A percentile compares a stretch with the other conserved stretches of the same genome.
Conservation (phyloP, 345 rosid genomes). For the Gossypioides kirkii region DNA sequence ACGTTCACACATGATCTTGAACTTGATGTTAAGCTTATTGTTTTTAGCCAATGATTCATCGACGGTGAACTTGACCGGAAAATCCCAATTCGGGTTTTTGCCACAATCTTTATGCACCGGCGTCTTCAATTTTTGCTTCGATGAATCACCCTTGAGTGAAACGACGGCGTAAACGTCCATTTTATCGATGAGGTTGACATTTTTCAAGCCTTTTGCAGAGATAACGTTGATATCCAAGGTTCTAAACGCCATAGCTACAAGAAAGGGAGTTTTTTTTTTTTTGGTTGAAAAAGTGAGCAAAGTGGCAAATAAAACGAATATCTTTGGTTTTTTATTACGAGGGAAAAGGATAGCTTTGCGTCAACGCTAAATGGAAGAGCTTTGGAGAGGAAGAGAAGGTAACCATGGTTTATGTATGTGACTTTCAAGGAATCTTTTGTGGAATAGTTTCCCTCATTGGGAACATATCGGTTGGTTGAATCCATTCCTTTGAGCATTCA, state of each 20-base stretch:
- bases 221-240: conserved; percentile 55
- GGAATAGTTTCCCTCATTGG: not conserved
- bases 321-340: no score
- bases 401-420: conserved; percentile 3
- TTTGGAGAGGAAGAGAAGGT: no score
- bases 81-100: conserved; percentile 63
- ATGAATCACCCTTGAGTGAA: conserved; percentile 47
- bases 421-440: not conserved
- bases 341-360: no score
- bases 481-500: no score
- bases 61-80: conserved; percentile 50
- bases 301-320: conserved; percentile 10
- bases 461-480: no score
- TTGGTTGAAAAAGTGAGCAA: not conserved
- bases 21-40: conserved; percentile 44
- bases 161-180: conserved; percentile 80
- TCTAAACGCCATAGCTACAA: conserved; percentile 42
- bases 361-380: no score
- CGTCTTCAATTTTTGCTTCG: conserved; percentile 35
- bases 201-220: conserved; percentile 64
- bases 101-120: conserved; percentile 44
- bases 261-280: not conserved
- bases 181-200: conserved; percentile 61
- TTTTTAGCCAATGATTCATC: conserved; percentile 38
- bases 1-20: conserved; percentile 67